Percentiles rank a stretch among this genome's conserved stretches.
These are phyloP conservation scores for Penicillium sp. DNA, from an alignment of 2,329 filamentous ascomycete species.

Conservation along the genomic window DNA sequence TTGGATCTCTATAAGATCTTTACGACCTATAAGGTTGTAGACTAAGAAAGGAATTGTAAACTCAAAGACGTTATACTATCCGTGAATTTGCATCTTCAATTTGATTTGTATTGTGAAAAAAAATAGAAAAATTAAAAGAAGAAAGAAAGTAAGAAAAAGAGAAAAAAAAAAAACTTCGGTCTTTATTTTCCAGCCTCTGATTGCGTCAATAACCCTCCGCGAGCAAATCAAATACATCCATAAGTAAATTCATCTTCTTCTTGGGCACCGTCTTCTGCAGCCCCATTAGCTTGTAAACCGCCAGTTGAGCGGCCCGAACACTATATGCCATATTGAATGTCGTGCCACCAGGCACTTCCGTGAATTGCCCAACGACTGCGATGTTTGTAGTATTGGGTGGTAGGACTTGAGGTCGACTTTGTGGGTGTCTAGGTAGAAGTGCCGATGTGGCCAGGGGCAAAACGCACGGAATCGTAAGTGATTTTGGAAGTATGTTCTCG, in stretches of 20 bases:
- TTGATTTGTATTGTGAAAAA: too few relatives aligned
- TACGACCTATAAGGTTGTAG: too few relatives aligned
- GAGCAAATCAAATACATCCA: background rate
- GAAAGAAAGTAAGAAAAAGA: too few relatives aligned
- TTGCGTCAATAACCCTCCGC: background rate
- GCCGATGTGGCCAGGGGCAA: background rate
- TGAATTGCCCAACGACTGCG: background rate
- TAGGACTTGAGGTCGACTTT: background rate
- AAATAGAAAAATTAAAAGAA: too few relatives aligned
- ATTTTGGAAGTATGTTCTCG: background rate
- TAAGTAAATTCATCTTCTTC: background rate
- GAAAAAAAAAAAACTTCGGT: too few relatives aligned
- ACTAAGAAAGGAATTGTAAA: too few relatives aligned
- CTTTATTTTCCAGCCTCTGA: too few relatives aligned
- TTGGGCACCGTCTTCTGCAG: background rate
- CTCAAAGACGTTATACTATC: too few relatives aligned
- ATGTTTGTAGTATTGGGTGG: background rate
- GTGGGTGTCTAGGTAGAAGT: background rate
- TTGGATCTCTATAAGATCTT: too few relatives aligned
- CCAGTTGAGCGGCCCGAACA: background rate
- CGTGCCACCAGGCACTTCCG: background rate
- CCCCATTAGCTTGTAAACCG: background rate
- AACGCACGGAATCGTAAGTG: background rate
- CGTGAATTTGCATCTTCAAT: too few relatives aligned
- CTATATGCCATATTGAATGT: background rate